phyloP scores from a whole-genome alignment of 768 basidiomycete genomes.

The Rhodosporidiobolus odoratus region DNA sequence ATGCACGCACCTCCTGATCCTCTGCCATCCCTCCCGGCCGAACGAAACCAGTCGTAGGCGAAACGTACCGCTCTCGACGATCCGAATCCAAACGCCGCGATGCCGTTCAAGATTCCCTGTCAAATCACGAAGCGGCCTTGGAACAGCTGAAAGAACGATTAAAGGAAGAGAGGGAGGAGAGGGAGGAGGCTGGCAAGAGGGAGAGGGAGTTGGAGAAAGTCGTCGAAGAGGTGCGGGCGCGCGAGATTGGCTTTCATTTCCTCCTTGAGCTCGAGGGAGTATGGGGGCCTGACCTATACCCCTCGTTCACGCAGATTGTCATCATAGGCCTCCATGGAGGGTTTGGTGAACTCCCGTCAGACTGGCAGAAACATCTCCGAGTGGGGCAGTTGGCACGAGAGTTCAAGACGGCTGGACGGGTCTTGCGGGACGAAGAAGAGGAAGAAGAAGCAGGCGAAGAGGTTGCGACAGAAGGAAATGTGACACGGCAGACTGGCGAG shows the following conservation, averaged over 20 bases:
- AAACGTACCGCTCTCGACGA: slow-evolving; percentile 20
- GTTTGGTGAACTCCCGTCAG: slow-evolving; percentile 11
- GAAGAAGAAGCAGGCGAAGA: not conserved
- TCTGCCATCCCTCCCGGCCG: too few species aligned
- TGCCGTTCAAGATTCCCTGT: slow-evolving; percentile 14
- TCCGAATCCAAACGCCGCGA: slow-evolving; percentile 28
- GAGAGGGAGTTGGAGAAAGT: slow-evolving; percentile 22
- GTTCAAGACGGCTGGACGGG: slow-evolving; percentile 8
- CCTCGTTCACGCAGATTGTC: slow-evolving; percentile 21
- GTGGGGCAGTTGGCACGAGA: slow-evolving; percentile 9
- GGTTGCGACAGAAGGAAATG: too few species aligned
- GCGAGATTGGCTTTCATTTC: not conserved
- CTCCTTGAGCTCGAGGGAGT: too few species aligned
- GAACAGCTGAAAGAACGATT: slow-evolving; percentile 6
- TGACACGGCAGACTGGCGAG: too few species aligned
- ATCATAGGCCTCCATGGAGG: slow-evolving; percentile 34
- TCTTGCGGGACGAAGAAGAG: slow-evolving; percentile 20
- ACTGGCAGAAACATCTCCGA: slow-evolving; percentile 25
- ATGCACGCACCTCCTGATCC: too few species aligned
- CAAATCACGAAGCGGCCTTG: slow-evolving; percentile 12
- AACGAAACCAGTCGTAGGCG: slow-evolving; percentile 24
- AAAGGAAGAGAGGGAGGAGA: not conserved
- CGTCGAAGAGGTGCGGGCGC: slow-evolving; percentile 28
- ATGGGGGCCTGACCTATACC: accelerated
- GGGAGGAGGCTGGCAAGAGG: not conserved